Evolutionary conservation across 768 basidiomycete genomes (phyloP).

Genomic region (Amanita pseudoporphyria): DNA sequence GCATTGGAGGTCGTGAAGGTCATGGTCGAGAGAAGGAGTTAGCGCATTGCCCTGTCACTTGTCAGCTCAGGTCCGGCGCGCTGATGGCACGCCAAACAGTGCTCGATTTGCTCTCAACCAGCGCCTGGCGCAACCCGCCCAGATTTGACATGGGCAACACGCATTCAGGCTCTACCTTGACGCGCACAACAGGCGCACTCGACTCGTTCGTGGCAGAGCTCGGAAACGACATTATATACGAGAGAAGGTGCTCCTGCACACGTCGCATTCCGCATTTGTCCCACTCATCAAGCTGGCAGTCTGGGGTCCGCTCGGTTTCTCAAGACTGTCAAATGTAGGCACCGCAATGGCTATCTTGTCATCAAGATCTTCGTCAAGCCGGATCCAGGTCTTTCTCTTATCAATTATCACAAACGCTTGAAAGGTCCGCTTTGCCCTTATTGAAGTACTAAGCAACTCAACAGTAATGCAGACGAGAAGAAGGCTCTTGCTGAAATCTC

Average conservation of each 20-base stretch:
- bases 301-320: conserved; percentile 25
- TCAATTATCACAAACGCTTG: conserved; percentile 63
- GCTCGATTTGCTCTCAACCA: too few relatives aligned
- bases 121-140: too few relatives aligned
- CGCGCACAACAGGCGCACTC: conserved; percentile 68
- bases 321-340: conserved; percentile 84
- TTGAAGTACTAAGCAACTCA: conserved; percentile 2
- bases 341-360: conserved; percentile 74
- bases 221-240: conserved; percentile 79
- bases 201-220: conserved; percentile 91
- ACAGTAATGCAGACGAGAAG: conserved; percentile 54
- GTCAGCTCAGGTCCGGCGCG: too few relatives aligned
- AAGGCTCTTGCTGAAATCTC: conserved; percentile 77
- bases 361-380: conserved; percentile 96
- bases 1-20: too few relatives aligned
- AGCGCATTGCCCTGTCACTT: too few relatives aligned
- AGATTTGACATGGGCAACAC: conserved; percentile 61
- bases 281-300: conserved; percentile 5
- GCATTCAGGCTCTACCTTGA: conserved; percentile 60
- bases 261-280: background rate
- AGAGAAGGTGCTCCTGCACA: conserved; percentile 60
- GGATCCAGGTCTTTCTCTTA: conserved; percentile 73
- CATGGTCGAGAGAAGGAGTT: too few relatives aligned
- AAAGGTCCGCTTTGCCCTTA: conserved; percentile 45
- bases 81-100: too few relatives aligned